Conservation (phyloP, 208 protist genomes). For the Leishmania martiniquensis region DNA sequence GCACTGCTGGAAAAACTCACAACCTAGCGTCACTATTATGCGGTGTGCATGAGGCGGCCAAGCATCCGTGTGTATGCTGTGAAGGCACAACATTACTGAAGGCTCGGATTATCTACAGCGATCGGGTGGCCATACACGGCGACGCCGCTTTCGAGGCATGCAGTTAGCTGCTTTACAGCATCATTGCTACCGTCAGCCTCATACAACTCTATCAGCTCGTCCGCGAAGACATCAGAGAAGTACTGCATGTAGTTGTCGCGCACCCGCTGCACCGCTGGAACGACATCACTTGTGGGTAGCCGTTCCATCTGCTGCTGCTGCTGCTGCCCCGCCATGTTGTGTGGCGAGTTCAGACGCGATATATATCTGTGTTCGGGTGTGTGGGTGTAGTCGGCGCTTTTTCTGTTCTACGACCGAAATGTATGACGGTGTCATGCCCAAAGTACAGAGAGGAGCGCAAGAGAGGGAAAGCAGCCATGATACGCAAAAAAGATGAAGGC, state of each 20-base stretch:
- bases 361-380: not conserved
- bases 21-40: not conserved
- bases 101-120: conserved; percentile 18
- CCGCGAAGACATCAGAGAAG: conserved; percentile 82
- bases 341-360: not conserved
- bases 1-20: not conserved
- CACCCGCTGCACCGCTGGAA: conserved; percentile 46
- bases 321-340: not conserved
- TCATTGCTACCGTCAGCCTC: conserved; percentile 77
- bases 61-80: not conserved
- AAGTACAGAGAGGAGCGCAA: not conserved
- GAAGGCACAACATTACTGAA: not conserved
- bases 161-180: conserved; percentile 80
- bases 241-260: conserved; percentile 89
- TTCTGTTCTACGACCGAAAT: no score
- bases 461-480: not conserved
- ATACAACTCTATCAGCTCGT: conserved; percentile 84
- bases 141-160: conserved; percentile 83
- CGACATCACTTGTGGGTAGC: conserved; percentile 1
- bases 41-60: not conserved
- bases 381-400: no score
- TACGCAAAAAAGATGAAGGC: not conserved
- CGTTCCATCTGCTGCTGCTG: not conserved
- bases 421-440: no score
- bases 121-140: conserved; percentile 81